phyloP scores from a whole-genome alignment of 352 stramenopile species.

The Plasmopara viticola region DNA sequence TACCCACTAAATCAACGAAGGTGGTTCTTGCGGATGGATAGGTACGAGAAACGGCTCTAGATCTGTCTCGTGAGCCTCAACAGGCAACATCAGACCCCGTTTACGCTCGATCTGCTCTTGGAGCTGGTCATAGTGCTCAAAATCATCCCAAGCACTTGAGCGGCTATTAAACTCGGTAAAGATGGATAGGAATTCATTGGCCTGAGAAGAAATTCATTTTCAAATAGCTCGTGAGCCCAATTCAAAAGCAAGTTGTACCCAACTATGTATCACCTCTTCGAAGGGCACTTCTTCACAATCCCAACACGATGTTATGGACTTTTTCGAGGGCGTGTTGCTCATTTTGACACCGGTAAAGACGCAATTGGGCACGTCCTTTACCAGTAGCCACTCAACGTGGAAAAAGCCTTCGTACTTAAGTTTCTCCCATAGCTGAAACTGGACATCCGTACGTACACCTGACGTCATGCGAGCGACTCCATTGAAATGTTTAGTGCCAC shows the following conservation, averaged over 20 bases:
- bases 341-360: conserved; percentile 72
- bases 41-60: conserved; percentile 17
- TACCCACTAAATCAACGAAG: background rate
- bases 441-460: conserved; percentile 31
- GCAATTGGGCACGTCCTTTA: conserved; percentile 81
- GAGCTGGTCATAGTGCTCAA: conserved; percentile 49
- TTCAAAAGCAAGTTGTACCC: background rate
- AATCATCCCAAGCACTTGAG: conserved; percentile 79
- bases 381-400: conserved; percentile 71
- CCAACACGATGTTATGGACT: conserved; percentile 71
- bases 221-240: background rate
- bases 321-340: conserved; percentile 72
- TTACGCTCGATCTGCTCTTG: conserved; percentile 53
- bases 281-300: conserved; percentile 76
- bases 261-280: conserved; percentile 39
- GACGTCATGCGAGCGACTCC: conserved; percentile 79
- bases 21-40: conserved; percentile 10
- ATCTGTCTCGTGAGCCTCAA: conserved; percentile 11
- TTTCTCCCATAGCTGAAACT: conserved; percentile 78
- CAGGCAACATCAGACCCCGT: conserved; percentile 27
- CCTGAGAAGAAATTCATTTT: conserved; percentile 26
- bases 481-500: conserved; percentile 67
- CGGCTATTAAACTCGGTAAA: conserved; percentile 46
- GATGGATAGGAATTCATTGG: conserved; percentile 54
- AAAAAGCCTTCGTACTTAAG: conserved; percentile 79